Percentiles rank a stretch among this genome's conserved stretches.
These are phyloP conservation scores for Physocladia obscura DNA, from an alignment of 192 early-diverging fungal genomes.

Conservation along the genomic window DNA sequence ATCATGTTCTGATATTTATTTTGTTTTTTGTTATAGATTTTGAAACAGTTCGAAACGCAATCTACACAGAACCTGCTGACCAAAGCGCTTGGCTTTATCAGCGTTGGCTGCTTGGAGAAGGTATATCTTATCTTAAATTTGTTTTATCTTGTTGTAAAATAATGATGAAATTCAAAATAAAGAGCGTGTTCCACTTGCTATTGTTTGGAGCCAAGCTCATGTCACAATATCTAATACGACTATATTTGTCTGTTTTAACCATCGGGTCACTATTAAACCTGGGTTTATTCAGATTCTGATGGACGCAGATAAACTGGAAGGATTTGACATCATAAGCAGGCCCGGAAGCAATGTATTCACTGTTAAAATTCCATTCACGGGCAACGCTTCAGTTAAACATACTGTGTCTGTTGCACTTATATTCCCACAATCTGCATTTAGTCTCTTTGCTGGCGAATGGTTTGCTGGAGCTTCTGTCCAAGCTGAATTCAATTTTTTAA, in stretches of 20 bases:
- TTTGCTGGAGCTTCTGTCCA: neutral
- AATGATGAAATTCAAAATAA: too few relatives aligned
- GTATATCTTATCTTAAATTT: too few relatives aligned
- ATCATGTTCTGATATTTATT: slow-evolving; percentile 34
- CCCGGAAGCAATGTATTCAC: neutral
- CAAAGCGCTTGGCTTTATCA: slow-evolving; percentile 98
- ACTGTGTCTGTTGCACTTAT: too few relatives aligned
- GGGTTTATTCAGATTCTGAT: neutral
- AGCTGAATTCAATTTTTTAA: neutral
- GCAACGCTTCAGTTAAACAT: too few relatives aligned
- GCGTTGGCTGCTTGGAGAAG: slow-evolving; percentile 79
- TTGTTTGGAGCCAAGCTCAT: too few relatives aligned
- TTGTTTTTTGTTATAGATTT: slow-evolving; percentile 56
- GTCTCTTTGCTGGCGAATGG: neutral
- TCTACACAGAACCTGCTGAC: slow-evolving; percentile 96
- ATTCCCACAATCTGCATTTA: neutral
- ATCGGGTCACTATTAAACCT: neutral
- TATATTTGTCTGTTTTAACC: slow-evolving; percentile 22
- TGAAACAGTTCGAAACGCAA: slow-evolving; percentile 81
- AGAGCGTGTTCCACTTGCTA: slow-evolving; percentile 10
- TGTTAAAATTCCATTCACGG: neutral
- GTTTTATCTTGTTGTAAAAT: neutral
- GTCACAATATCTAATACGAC: too few relatives aligned
- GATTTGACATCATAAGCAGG: too few relatives aligned
- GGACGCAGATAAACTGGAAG: neutral